Evolutionary conservation across 2,329 filamentous ascomycete species (phyloP).

Genomic region (Verticillium isaacii): DNA sequence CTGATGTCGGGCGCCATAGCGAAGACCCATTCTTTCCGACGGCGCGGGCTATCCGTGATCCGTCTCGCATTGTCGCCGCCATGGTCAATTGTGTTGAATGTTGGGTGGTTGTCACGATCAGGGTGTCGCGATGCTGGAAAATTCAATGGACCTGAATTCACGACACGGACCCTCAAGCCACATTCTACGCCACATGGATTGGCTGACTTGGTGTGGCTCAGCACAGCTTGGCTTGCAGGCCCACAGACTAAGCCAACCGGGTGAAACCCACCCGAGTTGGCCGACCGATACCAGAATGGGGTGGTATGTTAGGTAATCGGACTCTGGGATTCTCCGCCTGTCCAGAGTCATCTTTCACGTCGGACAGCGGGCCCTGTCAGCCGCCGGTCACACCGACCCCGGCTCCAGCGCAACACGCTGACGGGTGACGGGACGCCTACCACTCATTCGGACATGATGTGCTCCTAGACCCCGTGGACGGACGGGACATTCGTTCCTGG

Average conservation of each 20-base stretch:
- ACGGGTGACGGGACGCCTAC: too few species aligned
- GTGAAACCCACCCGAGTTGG: neutral
- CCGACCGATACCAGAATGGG: neutral
- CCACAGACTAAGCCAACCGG: too few species aligned
- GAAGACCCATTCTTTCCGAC: conserved; percentile 22
- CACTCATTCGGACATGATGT: too few species aligned
- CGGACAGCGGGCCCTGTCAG: neutral
- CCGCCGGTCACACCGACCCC: neutral
- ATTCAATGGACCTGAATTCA: conserved; percentile 7
- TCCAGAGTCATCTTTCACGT: neutral
- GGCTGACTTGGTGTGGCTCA: neutral
- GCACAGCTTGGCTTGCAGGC: neutral
- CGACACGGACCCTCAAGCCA: neutral
- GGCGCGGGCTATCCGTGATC: conserved; percentile 28
- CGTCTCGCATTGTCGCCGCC: conserved; percentile 38
- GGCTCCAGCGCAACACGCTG: too few species aligned
- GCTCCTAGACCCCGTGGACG: neutral
- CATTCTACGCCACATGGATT: conserved; percentile 2
- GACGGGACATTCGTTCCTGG: neutral
- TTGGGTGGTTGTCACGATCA: neutral
- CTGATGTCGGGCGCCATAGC: conserved; percentile 12
- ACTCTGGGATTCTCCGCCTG: neutral
- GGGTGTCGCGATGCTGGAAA: conserved; percentile 11
- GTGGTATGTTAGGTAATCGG: neutral
- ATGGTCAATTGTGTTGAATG: conserved; percentile 3